Evolutionary conservation across 192 early-diverging fungal genomes (phyloP).

Genomic region (Coemansia sp.): DNA sequence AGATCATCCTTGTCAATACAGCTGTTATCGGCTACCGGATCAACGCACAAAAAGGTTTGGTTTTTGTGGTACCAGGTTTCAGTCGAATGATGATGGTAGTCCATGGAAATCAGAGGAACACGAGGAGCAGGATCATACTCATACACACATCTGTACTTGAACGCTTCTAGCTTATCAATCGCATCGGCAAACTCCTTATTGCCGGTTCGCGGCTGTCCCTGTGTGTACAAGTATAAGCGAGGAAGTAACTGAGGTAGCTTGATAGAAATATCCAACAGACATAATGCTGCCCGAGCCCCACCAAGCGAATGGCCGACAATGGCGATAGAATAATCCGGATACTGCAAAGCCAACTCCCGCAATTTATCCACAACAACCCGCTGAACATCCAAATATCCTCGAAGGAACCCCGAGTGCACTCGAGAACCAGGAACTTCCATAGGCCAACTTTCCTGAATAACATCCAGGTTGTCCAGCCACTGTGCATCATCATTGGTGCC

Average conservation of each 20-base stretch:
- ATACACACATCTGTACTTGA: slow-evolving; percentile 37
- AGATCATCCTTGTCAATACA: slow-evolving; percentile 15
- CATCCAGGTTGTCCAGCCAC: slow-evolving; percentile 36
- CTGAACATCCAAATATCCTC: slow-evolving; percentile 28
- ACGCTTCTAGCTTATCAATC: slow-evolving; percentile 17
- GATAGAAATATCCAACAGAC: slow-evolving; percentile 27
- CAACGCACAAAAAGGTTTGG: slow-evolving; percentile 18
- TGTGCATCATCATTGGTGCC: slow-evolving; percentile 38
- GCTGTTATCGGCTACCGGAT: slow-evolving; percentile 12
- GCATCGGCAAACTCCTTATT: slow-evolving; percentile 37
- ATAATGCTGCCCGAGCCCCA: slow-evolving; percentile 39
- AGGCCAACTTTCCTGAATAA: slow-evolving; percentile 31
- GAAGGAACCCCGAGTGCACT: slow-evolving; percentile 49
- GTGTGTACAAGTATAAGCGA: slow-evolving; percentile 28
- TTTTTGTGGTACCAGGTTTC: slow-evolving; percentile 46
- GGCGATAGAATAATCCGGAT: slow-evolving; percentile 38
- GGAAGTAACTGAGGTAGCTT: slow-evolving; percentile 13
- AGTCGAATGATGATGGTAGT: slow-evolving; percentile 31
- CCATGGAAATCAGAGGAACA: slow-evolving; percentile 24
- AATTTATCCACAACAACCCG: slow-evolving; percentile 15
- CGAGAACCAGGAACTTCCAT: slow-evolving; percentile 17
- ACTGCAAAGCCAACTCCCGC: slow-evolving; percentile 8
- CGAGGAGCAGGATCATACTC: slow-evolving; percentile 39
- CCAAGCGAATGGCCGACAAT: slow-evolving; percentile 50
- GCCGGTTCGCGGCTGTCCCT: slow-evolving; percentile 49